Conservation (phyloP, 2,329 filamentous ascomycete genomes). For the Pseudogymnoascus verrucosus region DNA sequence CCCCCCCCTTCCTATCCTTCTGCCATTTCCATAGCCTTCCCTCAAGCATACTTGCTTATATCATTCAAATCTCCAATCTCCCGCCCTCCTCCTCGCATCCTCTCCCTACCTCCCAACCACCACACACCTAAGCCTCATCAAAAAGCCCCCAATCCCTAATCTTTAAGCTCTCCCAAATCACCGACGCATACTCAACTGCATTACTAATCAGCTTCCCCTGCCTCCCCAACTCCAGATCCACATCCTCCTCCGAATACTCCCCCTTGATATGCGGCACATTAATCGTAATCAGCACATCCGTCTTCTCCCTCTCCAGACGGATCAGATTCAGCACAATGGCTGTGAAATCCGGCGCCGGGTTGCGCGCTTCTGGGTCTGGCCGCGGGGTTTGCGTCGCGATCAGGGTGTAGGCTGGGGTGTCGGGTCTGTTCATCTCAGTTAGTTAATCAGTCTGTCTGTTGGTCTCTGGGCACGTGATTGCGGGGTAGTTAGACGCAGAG, state of each 20-base stretch:
- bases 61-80: background rate
- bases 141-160: conserved; percentile 74
- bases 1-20: background rate
- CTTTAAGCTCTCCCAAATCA: conserved; percentile 65
- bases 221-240: conserved; percentile 58
- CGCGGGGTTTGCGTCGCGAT: conserved; percentile 55
- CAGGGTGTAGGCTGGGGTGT: conserved; percentile 58
- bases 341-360: conserved; percentile 48
- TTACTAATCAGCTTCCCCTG: conserved; percentile 61
- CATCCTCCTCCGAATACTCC: conserved; percentile 64
- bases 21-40: background rate
- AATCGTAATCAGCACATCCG: conserved; percentile 77
- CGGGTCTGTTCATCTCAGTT: conserved; percentile 29
- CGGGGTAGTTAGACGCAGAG: conserved; percentile 16
- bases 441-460: background rate
- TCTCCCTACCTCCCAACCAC: background rate
- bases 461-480: conserved; percentile 14
- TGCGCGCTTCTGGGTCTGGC: conserved; percentile 26
- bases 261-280: conserved; percentile 79
- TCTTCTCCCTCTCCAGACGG: conserved; percentile 63
- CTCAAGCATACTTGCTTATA: background rate
- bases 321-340: conserved; percentile 71
- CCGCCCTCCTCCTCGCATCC: background rate
- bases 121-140: conserved; percentile 23
- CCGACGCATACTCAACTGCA: conserved; percentile 57